Conservation (phyloP, 2,329 filamentous ascomycete genomes). For the Corniculantispora saksenae region DNA sequence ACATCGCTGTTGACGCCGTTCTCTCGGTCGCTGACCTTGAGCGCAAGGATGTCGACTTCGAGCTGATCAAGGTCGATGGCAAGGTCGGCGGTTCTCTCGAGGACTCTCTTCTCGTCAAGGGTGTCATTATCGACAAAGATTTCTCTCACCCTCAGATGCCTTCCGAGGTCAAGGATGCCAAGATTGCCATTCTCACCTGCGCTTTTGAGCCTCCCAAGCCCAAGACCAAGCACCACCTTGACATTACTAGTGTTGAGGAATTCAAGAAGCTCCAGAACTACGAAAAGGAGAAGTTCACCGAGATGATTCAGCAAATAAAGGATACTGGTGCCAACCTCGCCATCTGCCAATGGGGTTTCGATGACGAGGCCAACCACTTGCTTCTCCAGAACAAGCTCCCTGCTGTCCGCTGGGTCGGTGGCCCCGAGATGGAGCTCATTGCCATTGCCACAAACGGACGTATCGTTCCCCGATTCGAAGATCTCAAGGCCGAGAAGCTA, state of each 20-base stretch:
- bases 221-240: conserved; percentile 99
- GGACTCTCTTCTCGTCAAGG: conserved; percentile 92
- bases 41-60: conserved; percentile 96
- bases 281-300: conserved; percentile 92
- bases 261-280: conserved; percentile 98
- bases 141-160: conserved; percentile 99
- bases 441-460: conserved; percentile 97
- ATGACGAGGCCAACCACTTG: conserved; percentile 97
- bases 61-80: conserved; percentile 98
- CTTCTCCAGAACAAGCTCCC: conserved; percentile 94
- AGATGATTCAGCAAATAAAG: conserved; percentile 99
- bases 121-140: conserved; percentile 98
- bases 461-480: conserved; percentile 96
- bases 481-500: conserved; percentile 86
- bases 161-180: conserved; percentile 89
- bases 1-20: conserved; percentile 96
- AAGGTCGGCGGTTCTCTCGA: conserved; percentile 94
- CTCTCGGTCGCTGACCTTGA: conserved; percentile 94
- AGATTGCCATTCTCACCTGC: conserved; percentile 95
- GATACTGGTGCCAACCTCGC: conserved; percentile 94
- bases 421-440: conserved; percentile 96
- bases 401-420: conserved; percentile 96
- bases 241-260: conserved; percentile 95
- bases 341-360: conserved; percentile 99
- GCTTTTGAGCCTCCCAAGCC: conserved; percentile 98